Percentiles rank a stretch among this genome's conserved stretches.
phyloP scores from a whole-genome alignment of 2,329 filamentous ascomycete genomes.

The Alternaria arborescens region DNA sequence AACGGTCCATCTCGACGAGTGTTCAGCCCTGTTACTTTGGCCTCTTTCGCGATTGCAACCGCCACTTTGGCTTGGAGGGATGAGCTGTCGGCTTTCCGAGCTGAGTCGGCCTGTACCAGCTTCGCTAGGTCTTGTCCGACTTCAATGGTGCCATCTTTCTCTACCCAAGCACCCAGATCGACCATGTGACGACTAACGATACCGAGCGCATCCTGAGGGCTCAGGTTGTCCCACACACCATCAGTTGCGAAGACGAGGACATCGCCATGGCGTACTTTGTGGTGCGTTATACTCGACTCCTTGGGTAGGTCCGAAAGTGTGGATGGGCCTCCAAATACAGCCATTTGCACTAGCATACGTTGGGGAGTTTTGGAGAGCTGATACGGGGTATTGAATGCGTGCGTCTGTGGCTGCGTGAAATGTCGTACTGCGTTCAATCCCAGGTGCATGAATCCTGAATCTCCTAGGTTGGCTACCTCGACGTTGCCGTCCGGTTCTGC shows the following conservation, averaged over 20 bases:
- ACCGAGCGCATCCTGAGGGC: slow-evolving; percentile 85
- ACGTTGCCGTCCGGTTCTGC: slow-evolving; percentile 76
- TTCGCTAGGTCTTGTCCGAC: slow-evolving; percentile 68
- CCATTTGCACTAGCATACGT: slow-evolving; percentile 78
- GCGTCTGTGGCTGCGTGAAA: slow-evolving; percentile 86
- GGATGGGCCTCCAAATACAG: slow-evolving; percentile 74
- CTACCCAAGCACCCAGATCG: slow-evolving; percentile 75
- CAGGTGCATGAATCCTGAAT: slow-evolving; percentile 91
- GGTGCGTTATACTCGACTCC: slow-evolving; percentile 81
- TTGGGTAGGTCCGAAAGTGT: slow-evolving; percentile 84
- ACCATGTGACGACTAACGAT: slow-evolving; percentile 82
- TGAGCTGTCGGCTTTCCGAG: slow-evolving; percentile 51
- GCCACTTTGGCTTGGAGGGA: slow-evolving; percentile 83
- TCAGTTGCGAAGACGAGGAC: slow-evolving; percentile 94
- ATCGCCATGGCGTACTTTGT: slow-evolving; percentile 85
- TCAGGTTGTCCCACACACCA: slow-evolving; percentile 95
- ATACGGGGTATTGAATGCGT: slow-evolving; percentile 97
- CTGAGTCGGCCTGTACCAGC: slow-evolving; percentile 61
- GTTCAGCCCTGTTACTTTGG: slow-evolving; percentile 85
- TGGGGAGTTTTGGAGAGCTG: slow-evolving; percentile 90
- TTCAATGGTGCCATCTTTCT: slow-evolving; percentile 56
- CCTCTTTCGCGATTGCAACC: slow-evolving; percentile 78
- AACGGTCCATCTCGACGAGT: slow-evolving; percentile 88
- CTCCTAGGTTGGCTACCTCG: slow-evolving; percentile 92
- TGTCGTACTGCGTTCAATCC: slow-evolving; percentile 85